Base-by-base conservation (phyloP, 768 basidiomycete species). In the Baorangia bicolor region DNA sequence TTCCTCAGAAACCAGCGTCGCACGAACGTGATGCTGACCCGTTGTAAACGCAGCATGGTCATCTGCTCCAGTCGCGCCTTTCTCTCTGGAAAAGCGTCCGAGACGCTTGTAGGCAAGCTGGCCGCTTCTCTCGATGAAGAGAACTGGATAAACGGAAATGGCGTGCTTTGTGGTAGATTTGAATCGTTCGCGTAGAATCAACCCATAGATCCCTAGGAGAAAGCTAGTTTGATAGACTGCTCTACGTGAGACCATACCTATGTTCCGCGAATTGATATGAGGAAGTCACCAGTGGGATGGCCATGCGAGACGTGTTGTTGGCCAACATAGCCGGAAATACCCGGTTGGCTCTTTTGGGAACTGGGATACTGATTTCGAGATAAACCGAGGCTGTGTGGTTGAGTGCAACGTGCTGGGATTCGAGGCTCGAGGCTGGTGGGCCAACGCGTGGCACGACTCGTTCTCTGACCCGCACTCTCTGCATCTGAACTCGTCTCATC, bases 11-110 rank as follows among this genome's bases (percentile, higher is more conserved):
- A 82, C 60, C 52, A 77, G 7, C 78, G 85, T 11, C 79, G 91
- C 6, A 88, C 85, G 44, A 93, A 93, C 80, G 91, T 93, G 41
- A 90, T 93, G 90, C 77, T 92, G 31, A 88, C 86, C 31, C 81
- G 90, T 21, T 91, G 86, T 75, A 86, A 86, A 67, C 67, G 69
- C 45, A 83, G 82, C 34, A 92, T 93, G 88, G 83, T 84, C 61
- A 84, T 94, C 64, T 75, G 86, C 49, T 77, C 85, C 9, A 87
- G 71, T 56, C 74, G 74, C 6, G 23, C 50, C 10, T 73, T 67
- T 40, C 60, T 73, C 14, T 54, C 23, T 16, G 60, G 53, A 2
- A 11, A 23, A 13, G 69, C 60, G 2, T 59, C 60, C 16, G 0
- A 13, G 31, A 71, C 69, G 12, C 56, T 71, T 2, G 58, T 71